These are phyloP conservation scores for Boletus tomentosulus DNA, from an alignment of 768 basidiomycete species.

Conservation along the genomic window DNA sequence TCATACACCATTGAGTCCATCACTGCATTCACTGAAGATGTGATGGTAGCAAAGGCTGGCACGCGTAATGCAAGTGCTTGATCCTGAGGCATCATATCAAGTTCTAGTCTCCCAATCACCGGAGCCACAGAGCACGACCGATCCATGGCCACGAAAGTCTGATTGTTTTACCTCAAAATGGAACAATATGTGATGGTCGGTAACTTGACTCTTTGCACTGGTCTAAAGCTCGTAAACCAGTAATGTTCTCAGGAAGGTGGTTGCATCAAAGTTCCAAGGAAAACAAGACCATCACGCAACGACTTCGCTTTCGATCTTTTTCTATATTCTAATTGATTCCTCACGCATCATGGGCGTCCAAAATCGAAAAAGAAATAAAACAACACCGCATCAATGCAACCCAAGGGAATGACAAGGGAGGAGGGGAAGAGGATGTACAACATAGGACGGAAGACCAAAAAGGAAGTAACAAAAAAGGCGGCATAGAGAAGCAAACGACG, in stretches of 20 bases:
- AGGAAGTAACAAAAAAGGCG: slow-evolving; percentile 3
- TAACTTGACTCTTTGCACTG: too few species aligned
- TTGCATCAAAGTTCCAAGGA: not conserved
- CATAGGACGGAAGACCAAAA: slow-evolving; percentile 6
- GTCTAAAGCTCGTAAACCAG: too few species aligned
- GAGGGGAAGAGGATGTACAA: slow-evolving; percentile 10
- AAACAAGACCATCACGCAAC: not conserved
- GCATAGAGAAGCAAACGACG: slow-evolving; percentile 11
- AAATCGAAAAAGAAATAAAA: slow-evolving; percentile 1
- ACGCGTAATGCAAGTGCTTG: too few species aligned
- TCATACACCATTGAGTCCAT: too few species aligned
- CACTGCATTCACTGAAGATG: not conserved
- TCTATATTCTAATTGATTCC: slow-evolving; percentile 19
- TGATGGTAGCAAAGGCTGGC: too few species aligned
- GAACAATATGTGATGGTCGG: too few species aligned
- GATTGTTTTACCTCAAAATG: too few species aligned
- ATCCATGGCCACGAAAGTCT: too few species aligned
- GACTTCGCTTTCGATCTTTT: not conserved
- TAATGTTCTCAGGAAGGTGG: too few species aligned
- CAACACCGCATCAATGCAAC: slow-evolving; percentile 11
- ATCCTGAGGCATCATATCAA: too few species aligned
- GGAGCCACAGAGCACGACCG: too few species aligned
- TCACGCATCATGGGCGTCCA: slow-evolving; percentile 23
- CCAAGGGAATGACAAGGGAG: slow-evolving; percentile 8
- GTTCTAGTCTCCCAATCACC: too few species aligned